These are phyloP conservation scores for Suhomyces taliae DNA, from an alignment of 1,139 yeast genomes.

Conservation along the genomic window DNA sequence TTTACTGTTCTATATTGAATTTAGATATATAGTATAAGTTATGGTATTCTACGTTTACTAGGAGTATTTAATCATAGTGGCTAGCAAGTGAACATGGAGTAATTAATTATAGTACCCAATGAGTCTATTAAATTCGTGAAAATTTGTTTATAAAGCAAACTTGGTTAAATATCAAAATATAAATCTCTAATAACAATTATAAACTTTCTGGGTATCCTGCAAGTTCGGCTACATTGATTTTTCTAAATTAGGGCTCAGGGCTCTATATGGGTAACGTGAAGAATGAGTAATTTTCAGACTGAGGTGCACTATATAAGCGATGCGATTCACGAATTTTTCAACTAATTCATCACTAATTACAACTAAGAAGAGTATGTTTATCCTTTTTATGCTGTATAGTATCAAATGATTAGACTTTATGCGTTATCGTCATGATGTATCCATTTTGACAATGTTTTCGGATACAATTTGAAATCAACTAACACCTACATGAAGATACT, in stretches of 20 bases:
- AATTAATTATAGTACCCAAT: no score
- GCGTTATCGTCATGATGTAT: conserved; percentile 49
- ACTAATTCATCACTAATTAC: neutral
- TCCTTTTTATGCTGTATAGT: neutral
- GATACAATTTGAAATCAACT: conserved; percentile 40
- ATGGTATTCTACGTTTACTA: no score
- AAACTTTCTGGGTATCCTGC: no score
- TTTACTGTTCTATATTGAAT: no score
- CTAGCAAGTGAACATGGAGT: no score
- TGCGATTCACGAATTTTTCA: neutral
- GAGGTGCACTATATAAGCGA: neutral
- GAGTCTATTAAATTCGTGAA: no score
- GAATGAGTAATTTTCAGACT: conserved; percentile 3
- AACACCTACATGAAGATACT: conserved; percentile 39
- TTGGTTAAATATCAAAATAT: no score
- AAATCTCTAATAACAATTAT: no score
- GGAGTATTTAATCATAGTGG: no score
- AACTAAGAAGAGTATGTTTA: neutral
- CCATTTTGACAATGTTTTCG: conserved; percentile 32
- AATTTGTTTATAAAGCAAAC: no score
- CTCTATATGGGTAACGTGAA: neutral
- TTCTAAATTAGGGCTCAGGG: conserved; percentile 1
- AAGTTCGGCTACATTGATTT: no score
- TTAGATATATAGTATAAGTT: no score
- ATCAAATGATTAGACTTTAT: conserved; percentile 22